These are phyloP conservation scores for Xylaria grammica DNA, from an alignment of 495 filamentous ascomycete species.

Conservation along the genomic window DNA sequence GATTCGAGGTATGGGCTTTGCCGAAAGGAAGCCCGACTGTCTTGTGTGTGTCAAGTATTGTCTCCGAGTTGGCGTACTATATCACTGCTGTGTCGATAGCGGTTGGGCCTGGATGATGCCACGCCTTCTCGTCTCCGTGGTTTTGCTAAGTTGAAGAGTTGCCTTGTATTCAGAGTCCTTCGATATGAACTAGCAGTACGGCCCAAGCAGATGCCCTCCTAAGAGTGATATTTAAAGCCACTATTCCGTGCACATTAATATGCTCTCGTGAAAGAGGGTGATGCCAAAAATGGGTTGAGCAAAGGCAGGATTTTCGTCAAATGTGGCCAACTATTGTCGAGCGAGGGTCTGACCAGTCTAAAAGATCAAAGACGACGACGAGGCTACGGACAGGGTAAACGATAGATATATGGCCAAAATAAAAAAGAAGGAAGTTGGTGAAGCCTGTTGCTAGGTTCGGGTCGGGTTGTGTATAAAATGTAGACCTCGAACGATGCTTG, in stretches of 20 bases:
- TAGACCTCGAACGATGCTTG: constrained; percentile 37
- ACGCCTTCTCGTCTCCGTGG: neutral
- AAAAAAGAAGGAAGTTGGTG: constrained; percentile 26
- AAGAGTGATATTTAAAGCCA: neutral
- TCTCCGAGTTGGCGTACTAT: neutral
- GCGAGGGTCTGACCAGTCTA: neutral
- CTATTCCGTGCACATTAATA: neutral
- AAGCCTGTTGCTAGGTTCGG: constrained; percentile 28
- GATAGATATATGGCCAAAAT: constrained; percentile 31
- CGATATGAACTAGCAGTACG: neutral
- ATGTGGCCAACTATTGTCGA: neutral
- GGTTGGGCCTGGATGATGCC: neutral
- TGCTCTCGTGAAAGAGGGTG: constrained; percentile 4
- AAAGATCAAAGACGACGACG: neutral
- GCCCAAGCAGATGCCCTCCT: neutral
- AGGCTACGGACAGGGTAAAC: constrained; percentile 4
- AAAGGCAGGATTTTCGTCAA: neutral
- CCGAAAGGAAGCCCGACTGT: neutral
- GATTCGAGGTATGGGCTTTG: neutral
- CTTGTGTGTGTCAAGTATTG: neutral
- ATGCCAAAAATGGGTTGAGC: neutral
- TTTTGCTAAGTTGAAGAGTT: constrained; percentile 2
- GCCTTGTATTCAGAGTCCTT: neutral
- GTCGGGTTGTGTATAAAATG: constrained; percentile 35
- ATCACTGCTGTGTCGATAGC: neutral